Base-by-base conservation (phyloP, 164 flowering plant genomes). In the Santalum album region DNA sequence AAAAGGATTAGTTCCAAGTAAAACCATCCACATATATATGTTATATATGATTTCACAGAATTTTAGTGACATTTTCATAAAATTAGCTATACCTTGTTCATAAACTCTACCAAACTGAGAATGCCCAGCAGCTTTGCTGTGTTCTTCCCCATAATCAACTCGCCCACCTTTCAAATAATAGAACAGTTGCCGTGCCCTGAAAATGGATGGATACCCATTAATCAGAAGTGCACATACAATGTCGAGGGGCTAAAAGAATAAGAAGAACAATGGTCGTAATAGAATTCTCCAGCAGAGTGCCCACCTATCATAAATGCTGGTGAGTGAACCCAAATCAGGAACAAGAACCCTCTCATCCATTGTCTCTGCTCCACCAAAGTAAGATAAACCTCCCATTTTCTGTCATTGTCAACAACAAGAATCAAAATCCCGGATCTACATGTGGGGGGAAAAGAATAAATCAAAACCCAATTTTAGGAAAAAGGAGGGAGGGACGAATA, bases 121-220 rank as follows among this genome's bases (percentile, higher is more conserved):
- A 24, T 49, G 51, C 27, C 51, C 51, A 4, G 51, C 51, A 49
- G 17, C 51, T 27, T 22, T 49, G 51, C 51, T 49, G 51, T 49
- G 51, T 18, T 49, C 51, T 17, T 23, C 51, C 12, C 51, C 51
- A 49, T 23, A 49, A 12, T 49, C 51, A 49, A 49, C 51, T 25
- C 7, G n/a, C 15, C 51, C 51, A 7, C 51, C 51, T 49, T 49
- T 49, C 51, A 49, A 49, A 24, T 49, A 49, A n/a, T 23, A 49
- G 27, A 49, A 49, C 26, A 49, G 16, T 17, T 49, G n/a, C 10
- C 51, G 51, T 15, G 51, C 51, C 32, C 51, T 49, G 51, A 6
- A 49, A 18, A n/a, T n/a, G n/a, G n/a, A n/a, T n/a, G n/a, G n/a
- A n/a, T n/a, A n/a, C n/a, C n/a, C n/a, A n/a, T n/a, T n/a, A n/a